These are phyloP conservation scores for Diaporthe batatas DNA, from an alignment of 2,329 filamentous ascomycete genomes.

Conservation along the genomic window DNA sequence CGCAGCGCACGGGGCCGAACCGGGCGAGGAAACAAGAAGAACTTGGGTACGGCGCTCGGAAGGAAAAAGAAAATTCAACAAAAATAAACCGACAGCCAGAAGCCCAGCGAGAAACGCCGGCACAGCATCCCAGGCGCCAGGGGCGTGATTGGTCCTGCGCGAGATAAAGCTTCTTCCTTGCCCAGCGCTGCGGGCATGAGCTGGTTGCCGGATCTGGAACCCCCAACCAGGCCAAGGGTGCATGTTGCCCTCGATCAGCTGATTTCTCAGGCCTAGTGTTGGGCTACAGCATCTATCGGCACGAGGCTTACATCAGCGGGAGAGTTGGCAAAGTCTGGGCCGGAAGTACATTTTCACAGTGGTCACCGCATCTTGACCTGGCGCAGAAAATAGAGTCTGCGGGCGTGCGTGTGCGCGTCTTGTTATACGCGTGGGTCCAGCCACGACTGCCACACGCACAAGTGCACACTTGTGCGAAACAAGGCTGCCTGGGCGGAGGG, in stretches of 20 bases:
- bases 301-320: slow-evolving; percentile 1
- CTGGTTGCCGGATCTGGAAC: slow-evolving; percentile 14
- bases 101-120: too few relatives aligned
- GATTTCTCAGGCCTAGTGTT: neutral
- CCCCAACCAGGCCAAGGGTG: neutral
- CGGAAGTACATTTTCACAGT: neutral
- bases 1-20: slow-evolving; percentile 2
- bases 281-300: neutral
- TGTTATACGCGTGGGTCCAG: neutral
- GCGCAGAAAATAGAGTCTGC: neutral
- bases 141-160: slow-evolving; percentile 12
- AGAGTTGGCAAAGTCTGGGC: too few relatives aligned
- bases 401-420: neutral
- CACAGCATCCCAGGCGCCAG: neutral
- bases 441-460: neutral
- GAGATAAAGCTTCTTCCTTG: slow-evolving; percentile 15
- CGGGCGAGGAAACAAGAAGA: neutral
- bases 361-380: neutral
- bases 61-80: neutral
- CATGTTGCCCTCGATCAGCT: slow-evolving; percentile 21
- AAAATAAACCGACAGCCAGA: too few relatives aligned
- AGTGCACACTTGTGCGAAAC: neutral
- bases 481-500: neutral
- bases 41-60: neutral
- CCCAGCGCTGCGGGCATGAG: slow-evolving; percentile 3